Evolutionary conservation across 495 filamentous ascomycete species (phyloP).

Genomic region (Amniculicola lignicola): DNA sequence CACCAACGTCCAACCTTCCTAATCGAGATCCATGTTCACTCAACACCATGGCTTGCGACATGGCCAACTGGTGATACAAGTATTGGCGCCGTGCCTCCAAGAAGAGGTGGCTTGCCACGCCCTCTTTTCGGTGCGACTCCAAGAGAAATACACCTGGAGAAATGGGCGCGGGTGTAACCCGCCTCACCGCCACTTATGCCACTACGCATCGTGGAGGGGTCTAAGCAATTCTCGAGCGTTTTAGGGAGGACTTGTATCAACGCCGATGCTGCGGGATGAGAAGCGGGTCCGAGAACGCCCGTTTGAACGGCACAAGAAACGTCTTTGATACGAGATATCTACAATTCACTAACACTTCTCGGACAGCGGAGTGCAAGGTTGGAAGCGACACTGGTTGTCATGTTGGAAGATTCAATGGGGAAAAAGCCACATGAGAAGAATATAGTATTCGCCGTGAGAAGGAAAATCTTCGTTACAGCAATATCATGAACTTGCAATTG

Average conservation of each 20-base stretch:
- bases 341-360: no score
- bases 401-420: no score
- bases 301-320: no score
- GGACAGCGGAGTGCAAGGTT: no score
- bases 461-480: background rate
- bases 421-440: background rate
- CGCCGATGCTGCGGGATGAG: background rate
- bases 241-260: background rate
- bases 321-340: no score
- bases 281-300: background rate
- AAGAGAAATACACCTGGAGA: background rate
- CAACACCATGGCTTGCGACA: background rate
- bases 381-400: no score
- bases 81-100: background rate
- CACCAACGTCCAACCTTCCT: background rate
- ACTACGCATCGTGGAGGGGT: background rate
- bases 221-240: background rate
- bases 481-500: background rate
- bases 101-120: background rate
- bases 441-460: background rate
- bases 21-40: background rate
- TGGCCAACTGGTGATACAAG: background rate
- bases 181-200: background rate
- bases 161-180: background rate
- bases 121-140: background rate